phyloP scores from a whole-genome alignment of 495 filamentous ascomycete species.

The Annulohypoxylon stygium region DNA sequence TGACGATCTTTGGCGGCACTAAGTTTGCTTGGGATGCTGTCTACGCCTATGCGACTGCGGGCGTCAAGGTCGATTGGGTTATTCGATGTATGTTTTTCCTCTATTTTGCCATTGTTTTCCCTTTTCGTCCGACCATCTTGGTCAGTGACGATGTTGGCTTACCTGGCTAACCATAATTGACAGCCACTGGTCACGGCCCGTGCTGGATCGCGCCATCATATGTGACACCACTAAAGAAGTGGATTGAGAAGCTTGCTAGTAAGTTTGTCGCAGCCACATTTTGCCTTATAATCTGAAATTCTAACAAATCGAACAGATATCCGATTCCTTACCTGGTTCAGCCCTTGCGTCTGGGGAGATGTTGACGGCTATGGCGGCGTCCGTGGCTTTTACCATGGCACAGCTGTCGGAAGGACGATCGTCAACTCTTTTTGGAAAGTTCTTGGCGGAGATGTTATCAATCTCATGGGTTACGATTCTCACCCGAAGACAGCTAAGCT shows the following conservation, averaged over 20 bases:
- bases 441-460: constrained; percentile 67
- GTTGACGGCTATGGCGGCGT: constrained; percentile 53
- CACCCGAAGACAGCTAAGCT: constrained; percentile 71
- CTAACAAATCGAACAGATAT: constrained; percentile 43
- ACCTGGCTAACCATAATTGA: constrained; percentile 23
- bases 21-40: constrained; percentile 83
- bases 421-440: constrained; percentile 75
- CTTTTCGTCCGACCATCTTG: neutral
- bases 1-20: constrained; percentile 73
- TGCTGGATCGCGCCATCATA: constrained; percentile 73
- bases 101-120: neutral
- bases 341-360: constrained; percentile 55
- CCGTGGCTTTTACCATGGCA: constrained; percentile 71
- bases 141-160: neutral
- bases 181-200: constrained; percentile 75
- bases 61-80: constrained; percentile 79
- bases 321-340: constrained; percentile 52
- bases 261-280: constrained; percentile 37
- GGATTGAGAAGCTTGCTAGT: constrained; percentile 72
- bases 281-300: neutral
- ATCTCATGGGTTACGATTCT: constrained; percentile 65
- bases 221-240: constrained; percentile 55
- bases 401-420: constrained; percentile 72
- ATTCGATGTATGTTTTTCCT: constrained; percentile 67
- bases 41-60: constrained; percentile 71